These are phyloP conservation scores for Ogataea chonburiensis DNA, from an alignment of 805 yeast genomes.

Conservation along the genomic window DNA sequence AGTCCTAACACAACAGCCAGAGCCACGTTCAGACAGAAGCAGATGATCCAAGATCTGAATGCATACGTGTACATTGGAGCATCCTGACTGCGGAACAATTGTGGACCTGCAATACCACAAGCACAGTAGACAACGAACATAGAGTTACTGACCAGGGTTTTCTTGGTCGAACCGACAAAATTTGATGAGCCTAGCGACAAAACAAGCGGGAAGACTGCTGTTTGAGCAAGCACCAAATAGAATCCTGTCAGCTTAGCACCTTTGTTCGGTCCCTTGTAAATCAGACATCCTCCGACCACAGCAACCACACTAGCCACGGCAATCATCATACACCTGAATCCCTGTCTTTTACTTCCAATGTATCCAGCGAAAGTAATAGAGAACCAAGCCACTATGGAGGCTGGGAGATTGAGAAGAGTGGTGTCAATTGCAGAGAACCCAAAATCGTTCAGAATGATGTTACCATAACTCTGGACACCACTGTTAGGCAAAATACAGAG, in stretches of 20 bases:
- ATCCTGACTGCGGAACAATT: constrained; percentile 54
- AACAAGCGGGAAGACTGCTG: constrained; percentile 29
- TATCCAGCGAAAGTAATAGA: constrained; percentile 28
- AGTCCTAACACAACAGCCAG: constrained; percentile 17
- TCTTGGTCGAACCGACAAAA: constrained; percentile 67
- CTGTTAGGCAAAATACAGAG: constrained; percentile 46
- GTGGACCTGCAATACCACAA: constrained; percentile 71
- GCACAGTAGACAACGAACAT: constrained; percentile 61
- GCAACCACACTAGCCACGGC: constrained; percentile 23
- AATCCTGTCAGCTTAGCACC: constrained; percentile 34
- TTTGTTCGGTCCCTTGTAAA: constrained; percentile 28
- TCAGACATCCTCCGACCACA: constrained; percentile 31
- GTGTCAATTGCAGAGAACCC: constrained; percentile 34
- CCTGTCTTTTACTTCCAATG: constrained; percentile 27
- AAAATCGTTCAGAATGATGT: constrained; percentile 38
- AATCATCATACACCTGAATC: constrained; percentile 35
- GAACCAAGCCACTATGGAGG: constrained; percentile 38
- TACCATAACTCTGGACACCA: constrained; percentile 45
- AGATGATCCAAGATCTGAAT: constrained; percentile 51
- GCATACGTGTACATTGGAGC: constrained; percentile 60
- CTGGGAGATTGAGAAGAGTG: constrained; percentile 39
- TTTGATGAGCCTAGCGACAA: constrained; percentile 34
- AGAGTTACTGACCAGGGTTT: constrained; percentile 52
- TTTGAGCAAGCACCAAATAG: constrained; percentile 28
- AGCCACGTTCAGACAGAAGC: constrained; percentile 35